Evolutionary conservation across 2,329 filamentous ascomycete genomes (phyloP).

Genomic region (Sarocladium strictum): DNA sequence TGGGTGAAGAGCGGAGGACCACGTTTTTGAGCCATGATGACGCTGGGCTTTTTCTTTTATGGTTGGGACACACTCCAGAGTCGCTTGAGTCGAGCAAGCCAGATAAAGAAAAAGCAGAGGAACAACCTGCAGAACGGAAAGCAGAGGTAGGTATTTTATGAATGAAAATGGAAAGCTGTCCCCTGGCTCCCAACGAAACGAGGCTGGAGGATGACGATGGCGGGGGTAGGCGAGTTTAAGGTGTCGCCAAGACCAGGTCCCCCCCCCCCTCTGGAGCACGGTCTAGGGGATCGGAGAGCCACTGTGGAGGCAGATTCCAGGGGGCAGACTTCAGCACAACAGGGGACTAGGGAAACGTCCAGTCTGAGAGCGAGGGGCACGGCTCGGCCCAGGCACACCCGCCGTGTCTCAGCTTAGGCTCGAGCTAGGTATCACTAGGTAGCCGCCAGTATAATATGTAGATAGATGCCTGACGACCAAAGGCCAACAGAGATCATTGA

Average conservation of each 20-base stretch:
- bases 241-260: not conserved
- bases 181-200: not conserved
- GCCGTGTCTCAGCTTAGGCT: not conserved
- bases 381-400: constrained; percentile 3
- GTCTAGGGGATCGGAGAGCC: not conserved
- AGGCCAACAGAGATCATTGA: no score
- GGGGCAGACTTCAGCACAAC: constrained; percentile 2
- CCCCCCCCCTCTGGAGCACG: no score
- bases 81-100: not conserved
- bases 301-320: not conserved
- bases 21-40: constrained; percentile 5
- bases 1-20: constrained; percentile 52
- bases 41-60: no score
- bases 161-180: not conserved
- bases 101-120: not conserved
- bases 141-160: not conserved
- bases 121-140: not conserved
- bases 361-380: not conserved
- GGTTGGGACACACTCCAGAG: no score
- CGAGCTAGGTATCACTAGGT: no score
- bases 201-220: constrained; percentile 6
- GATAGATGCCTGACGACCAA: no score
- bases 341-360: not conserved
- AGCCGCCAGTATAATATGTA: no score
- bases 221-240: not conserved